These are phyloP conservation scores for Didymosphaeria variabile DNA, from an alignment of 2,329 filamentous ascomycete species.

Conservation along the genomic window DNA sequence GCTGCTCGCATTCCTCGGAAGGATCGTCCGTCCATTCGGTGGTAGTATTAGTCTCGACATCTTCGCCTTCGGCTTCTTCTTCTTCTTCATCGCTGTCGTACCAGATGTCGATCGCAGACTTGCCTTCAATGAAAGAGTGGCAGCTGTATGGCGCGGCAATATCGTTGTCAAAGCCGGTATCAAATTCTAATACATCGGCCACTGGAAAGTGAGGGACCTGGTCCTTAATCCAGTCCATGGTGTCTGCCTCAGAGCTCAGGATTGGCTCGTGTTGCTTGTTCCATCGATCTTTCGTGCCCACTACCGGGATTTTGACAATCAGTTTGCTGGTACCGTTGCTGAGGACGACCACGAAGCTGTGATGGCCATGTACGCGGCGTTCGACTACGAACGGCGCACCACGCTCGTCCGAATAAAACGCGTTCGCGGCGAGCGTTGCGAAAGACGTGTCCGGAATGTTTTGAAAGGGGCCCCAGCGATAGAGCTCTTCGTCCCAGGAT, in stretches of 20 bases:
- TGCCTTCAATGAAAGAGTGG: conserved; percentile 15
- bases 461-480: background rate
- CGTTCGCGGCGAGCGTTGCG: background rate
- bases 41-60: background rate
- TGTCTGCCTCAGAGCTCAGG: conserved; percentile 17
- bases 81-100: background rate
- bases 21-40: background rate
- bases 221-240: conserved; percentile 19
- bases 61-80: background rate
- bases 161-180: conserved; percentile 23
- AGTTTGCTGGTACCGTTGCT: background rate
- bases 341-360: background rate
- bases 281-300: conserved; percentile 21
- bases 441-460: background rate
- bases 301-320: conserved; percentile 17
- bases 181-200: conserved; percentile 20
- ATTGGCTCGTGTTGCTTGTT: conserved; percentile 16
- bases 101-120: conserved; percentile 16
- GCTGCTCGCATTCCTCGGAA: background rate
- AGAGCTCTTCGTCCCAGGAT: background rate
- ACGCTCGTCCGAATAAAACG: background rate
- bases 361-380: background rate
- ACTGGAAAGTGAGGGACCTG: conserved; percentile 17
- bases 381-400: background rate
- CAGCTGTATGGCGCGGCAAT: conserved; percentile 24